phyloP scores from a whole-genome alignment of 495 filamentous ascomycete species.

The Cenococcum geophilum region DNA sequence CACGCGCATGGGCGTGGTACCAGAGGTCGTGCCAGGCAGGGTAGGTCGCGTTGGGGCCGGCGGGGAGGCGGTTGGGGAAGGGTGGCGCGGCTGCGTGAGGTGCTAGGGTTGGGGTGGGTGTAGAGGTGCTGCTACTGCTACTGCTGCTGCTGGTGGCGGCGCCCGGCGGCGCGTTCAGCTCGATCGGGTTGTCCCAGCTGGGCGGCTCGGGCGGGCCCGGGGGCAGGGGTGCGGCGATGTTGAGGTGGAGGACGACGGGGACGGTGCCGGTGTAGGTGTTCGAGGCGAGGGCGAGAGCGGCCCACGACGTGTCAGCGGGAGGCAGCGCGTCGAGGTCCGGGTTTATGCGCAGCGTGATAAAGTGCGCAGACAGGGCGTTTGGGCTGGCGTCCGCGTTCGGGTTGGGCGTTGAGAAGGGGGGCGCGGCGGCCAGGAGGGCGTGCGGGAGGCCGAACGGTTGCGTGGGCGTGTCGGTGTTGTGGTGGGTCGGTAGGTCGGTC shows the following conservation, averaged over 20 bases:
- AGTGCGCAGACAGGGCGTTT: slow-evolving; percentile 17
- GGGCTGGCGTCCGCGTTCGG: slow-evolving; percentile 11
- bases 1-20: slow-evolving; percentile 24
- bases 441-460: slow-evolving; percentile 17
- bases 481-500: slow-evolving; percentile 13
- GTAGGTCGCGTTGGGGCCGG: slow-evolving; percentile 4
- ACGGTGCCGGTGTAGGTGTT: slow-evolving; percentile 28
- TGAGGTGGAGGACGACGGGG: slow-evolving; percentile 21
- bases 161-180: not conserved
- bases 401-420: slow-evolving; percentile 25
- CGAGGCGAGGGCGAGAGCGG: slow-evolving; percentile 14
- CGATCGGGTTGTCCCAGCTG: not conserved
- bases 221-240: not conserved
- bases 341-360: slow-evolving; percentile 11
- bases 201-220: not conserved
- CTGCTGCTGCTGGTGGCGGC: not conserved
- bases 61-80: not conserved
- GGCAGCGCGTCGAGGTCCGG: slow-evolving; percentile 23
- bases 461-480: slow-evolving; percentile 18
- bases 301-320: slow-evolving; percentile 20
- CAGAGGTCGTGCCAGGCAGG: slow-evolving; percentile 18
- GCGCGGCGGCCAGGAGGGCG: slow-evolving; percentile 13
- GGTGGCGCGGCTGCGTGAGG: not conserved
- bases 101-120: not conserved
- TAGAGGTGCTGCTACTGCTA: too few relatives aligned